phyloP scores from a whole-genome alignment of 352 stramenopile genomes.

The Phytophthora sojae region DNA sequence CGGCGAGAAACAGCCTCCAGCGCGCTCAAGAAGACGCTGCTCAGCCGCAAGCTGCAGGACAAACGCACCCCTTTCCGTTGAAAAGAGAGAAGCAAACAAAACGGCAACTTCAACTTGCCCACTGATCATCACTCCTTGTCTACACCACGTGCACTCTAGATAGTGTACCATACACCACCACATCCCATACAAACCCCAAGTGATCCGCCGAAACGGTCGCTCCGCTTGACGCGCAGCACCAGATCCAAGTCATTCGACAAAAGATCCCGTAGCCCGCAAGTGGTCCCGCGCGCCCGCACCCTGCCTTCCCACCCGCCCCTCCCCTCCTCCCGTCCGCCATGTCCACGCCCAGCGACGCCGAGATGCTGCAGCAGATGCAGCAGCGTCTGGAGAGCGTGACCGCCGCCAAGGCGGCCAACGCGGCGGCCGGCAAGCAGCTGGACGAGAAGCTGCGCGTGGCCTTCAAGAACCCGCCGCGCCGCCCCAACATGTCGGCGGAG shows the following conservation, averaged over 20 bases:
- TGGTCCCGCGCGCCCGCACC: neutral
- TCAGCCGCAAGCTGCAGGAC: slow-evolving; percentile 33
- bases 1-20: slow-evolving; percentile 64
- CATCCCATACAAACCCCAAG: slow-evolving; percentile 15
- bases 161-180: neutral
- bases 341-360: slow-evolving; percentile 44
- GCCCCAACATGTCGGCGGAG: slow-evolving; percentile 59
- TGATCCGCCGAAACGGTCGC: neutral
- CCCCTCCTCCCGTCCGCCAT: slow-evolving; percentile 25
- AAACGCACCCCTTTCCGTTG: slow-evolving; percentile 45
- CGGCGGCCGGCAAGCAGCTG: slow-evolving; percentile 64
- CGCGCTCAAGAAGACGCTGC: slow-evolving; percentile 56
- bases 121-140: slow-evolving; percentile 22
- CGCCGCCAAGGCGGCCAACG: slow-evolving; percentile 56
- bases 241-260: slow-evolving; percentile 32
- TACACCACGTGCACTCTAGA: neutral
- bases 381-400: slow-evolving; percentile 49
- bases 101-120: slow-evolving; percentile 16
- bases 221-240: slow-evolving; percentile 14
- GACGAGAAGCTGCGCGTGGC: slow-evolving; percentile 77
- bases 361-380: slow-evolving; percentile 67
- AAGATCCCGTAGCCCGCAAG: slow-evolving; percentile 36
- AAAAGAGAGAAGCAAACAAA: neutral
- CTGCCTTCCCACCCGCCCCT: neutral
- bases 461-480: slow-evolving; percentile 76